phyloP scores from a whole-genome alignment of 169 alveolate species.

The Plasmodium falciparum region DNA sequence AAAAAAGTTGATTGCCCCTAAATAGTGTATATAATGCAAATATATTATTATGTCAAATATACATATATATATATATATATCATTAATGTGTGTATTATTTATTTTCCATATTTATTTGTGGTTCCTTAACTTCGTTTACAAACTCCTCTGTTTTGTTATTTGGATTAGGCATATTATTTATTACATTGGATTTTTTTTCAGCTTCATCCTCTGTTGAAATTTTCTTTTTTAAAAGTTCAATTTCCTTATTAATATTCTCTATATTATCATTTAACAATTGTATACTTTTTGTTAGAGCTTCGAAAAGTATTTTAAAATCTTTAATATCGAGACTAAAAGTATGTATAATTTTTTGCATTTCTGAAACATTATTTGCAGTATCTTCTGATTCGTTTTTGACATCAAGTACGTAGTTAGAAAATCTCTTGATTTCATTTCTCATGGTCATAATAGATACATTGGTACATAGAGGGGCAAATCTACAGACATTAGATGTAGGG shows the following conservation, averaged over 20 bases:
- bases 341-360: constrained; percentile 67
- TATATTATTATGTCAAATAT: too few relatives aligned
- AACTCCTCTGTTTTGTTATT: too few relatives aligned
- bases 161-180: background rate
- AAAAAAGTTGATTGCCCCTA: too few relatives aligned
- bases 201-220: constrained; percentile 7
- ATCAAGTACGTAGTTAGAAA: constrained; percentile 39
- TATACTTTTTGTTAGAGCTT: constrained; percentile 61
- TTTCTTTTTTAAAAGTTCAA: constrained; percentile 13
- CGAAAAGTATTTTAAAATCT: constrained; percentile 71
- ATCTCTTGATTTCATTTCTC: constrained; percentile 58
- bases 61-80: too few relatives aligned
- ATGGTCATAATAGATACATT: constrained; percentile 71
- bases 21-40: too few relatives aligned
- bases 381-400: constrained; percentile 68
- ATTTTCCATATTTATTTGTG: too few relatives aligned
- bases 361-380: constrained; percentile 67
- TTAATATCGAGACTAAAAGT: constrained; percentile 61
- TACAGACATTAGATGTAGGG: constrained; percentile 73
- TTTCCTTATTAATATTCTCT: constrained; percentile 28
- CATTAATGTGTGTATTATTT: too few relatives aligned
- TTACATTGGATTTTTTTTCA: background rate
- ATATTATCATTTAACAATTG: constrained; percentile 39
- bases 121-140: background rate
- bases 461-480: constrained; percentile 77